phyloP scores from a whole-genome alignment of 2,329 filamentous ascomycete species.

The Sarocladium strictum region DNA sequence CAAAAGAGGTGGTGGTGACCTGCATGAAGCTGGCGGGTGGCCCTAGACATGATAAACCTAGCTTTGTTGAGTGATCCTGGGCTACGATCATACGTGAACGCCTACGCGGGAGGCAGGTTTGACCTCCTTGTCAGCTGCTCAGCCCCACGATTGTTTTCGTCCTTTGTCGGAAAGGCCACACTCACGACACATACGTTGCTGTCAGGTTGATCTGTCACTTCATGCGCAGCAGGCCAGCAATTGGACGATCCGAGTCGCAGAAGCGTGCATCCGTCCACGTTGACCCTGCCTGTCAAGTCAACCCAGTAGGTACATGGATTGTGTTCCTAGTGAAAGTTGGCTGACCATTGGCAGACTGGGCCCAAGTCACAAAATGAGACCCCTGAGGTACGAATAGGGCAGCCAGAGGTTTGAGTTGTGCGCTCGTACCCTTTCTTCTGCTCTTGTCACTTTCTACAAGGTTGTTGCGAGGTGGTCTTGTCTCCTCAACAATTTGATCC shows the following conservation, averaged over 20 bases:
- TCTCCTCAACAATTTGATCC: background rate
- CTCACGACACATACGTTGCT: background rate
- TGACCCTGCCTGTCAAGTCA: background rate
- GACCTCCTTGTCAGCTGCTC: background rate
- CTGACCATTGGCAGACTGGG: background rate
- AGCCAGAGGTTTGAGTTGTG: background rate
- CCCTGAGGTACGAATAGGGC: background rate
- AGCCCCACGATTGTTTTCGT: background rate
- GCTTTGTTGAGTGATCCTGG: background rate
- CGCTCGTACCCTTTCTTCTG: background rate
- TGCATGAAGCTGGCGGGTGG: background rate
- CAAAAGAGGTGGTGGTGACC: constrained; percentile 1
- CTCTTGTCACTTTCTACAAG: background rate
- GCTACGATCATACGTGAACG: constrained; percentile 3
- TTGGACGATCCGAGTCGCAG: constrained; percentile 1
- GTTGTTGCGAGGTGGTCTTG: background rate
- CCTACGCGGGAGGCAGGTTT: background rate
- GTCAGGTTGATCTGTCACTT: background rate
- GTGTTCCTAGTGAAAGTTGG: background rate
- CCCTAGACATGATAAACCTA: background rate
- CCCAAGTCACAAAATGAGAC: background rate
- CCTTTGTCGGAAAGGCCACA: background rate
- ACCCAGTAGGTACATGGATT: background rate
- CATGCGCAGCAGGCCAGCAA: background rate
- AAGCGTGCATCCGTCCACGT: background rate